Evolutionary conservation across 2,329 filamentous ascomycete genomes (phyloP).

Genomic region (Phialophora macrospora): DNA sequence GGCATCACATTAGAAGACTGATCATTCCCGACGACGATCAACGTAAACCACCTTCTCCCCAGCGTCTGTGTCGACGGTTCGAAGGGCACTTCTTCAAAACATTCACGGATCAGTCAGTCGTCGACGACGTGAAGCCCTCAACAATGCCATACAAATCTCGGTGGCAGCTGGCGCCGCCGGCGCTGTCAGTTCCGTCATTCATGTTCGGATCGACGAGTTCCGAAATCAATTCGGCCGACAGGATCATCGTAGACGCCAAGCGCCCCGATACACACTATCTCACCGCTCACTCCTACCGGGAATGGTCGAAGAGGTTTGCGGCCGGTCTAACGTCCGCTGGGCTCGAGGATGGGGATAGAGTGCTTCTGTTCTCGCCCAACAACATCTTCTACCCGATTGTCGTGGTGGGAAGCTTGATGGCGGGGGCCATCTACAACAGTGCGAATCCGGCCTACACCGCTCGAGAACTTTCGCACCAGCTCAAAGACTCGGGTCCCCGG

Average conservation of each 20-base stretch:
- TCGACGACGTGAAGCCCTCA: conserved; percentile 3
- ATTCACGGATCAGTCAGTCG: background rate
- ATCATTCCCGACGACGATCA: background rate
- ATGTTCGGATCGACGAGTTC: conserved; percentile 58
- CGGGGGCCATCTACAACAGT: conserved; percentile 56
- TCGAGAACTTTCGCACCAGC: conserved; percentile 54
- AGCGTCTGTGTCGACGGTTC: background rate
- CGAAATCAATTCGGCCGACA: conserved; percentile 51
- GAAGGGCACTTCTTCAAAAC: background rate
- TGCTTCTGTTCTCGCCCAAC: conserved; percentile 63
- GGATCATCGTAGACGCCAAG: conserved; percentile 66
- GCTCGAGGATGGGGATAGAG: conserved; percentile 54
- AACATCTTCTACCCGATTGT: conserved; percentile 49
- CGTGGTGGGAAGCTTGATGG: conserved; percentile 50
- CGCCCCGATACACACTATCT: conserved; percentile 70
- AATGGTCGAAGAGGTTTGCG: conserved; percentile 74
- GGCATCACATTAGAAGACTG: background rate
- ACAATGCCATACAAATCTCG: conserved; percentile 60
- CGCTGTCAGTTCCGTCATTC: conserved; percentile 53
- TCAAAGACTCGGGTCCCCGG: conserved; percentile 59
- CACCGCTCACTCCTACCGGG: conserved; percentile 66
- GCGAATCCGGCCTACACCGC: conserved; percentile 56
- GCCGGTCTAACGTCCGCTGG: conserved; percentile 51
- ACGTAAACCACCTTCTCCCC: background rate
- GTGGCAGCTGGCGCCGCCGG: conserved; percentile 54